These are phyloP conservation scores for Crotalaria pallida DNA, from an alignment of 306 rosid species.

Conservation along the genomic window DNA sequence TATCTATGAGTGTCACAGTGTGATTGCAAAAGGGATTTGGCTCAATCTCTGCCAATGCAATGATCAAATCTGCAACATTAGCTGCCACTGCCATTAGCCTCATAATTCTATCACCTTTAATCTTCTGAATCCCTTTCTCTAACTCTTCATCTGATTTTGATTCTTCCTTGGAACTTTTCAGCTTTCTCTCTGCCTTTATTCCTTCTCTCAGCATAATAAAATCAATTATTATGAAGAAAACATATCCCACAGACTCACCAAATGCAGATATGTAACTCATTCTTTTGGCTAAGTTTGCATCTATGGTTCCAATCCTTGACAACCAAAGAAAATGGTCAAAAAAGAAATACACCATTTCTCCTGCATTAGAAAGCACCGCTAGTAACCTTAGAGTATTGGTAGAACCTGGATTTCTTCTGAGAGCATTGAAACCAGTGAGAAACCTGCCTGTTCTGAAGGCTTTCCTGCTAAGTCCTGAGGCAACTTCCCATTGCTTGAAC, in stretches of 20 bases:
- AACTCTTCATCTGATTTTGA: slow-evolving; percentile 13
- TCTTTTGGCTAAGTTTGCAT: slow-evolving; percentile 45
- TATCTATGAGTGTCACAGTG: slow-evolving; percentile 67
- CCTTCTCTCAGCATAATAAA: slow-evolving; percentile 55
- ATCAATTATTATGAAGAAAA: slow-evolving; percentile 75
- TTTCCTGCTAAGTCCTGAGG: slow-evolving; percentile 80
- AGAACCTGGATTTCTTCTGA: slow-evolving; percentile 68
- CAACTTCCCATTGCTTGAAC: slow-evolving; percentile 79
- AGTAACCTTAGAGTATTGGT: slow-evolving; percentile 38
- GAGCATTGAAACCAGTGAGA: slow-evolving; percentile 70
- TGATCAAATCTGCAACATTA: slow-evolving; percentile 83
- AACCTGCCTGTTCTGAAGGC: slow-evolving; percentile 82
- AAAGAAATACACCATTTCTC: slow-evolving; percentile 91
- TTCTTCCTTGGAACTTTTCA: slow-evolving; percentile 13
- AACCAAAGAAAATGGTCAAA: slow-evolving; percentile 94
- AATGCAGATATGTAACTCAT: slow-evolving; percentile 80
- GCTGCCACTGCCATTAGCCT: slow-evolving; percentile 88
- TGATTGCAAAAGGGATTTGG: slow-evolving; percentile 89
- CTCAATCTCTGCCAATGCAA: slow-evolving; percentile 80
- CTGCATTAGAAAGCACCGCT: slow-evolving; percentile 65
- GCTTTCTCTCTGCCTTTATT: slow-evolving; percentile 47
- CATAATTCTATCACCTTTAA: slow-evolving; percentile 73
- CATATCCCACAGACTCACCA: slow-evolving; percentile 90
- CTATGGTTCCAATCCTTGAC: slow-evolving; percentile 70
- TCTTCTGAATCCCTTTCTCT: slow-evolving; percentile 34